These are phyloP conservation scores for Sphaerostilbella broomeana DNA, from an alignment of 2,329 filamentous ascomycete species.

Conservation along the genomic window DNA sequence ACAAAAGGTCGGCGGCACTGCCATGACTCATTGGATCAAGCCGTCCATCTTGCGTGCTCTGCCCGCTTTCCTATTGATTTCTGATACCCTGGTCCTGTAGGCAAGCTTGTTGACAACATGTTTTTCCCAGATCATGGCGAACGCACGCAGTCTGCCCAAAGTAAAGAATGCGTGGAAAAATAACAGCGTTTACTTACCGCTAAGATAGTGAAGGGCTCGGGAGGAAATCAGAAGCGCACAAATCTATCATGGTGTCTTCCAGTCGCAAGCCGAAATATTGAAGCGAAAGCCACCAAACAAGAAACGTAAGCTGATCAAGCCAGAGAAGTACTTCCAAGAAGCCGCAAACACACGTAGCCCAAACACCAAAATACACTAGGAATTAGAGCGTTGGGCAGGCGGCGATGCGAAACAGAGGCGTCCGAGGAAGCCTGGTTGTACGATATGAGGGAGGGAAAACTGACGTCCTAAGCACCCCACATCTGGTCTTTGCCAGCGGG, in stretches of 20 bases:
- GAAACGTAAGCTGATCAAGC: conserved; percentile 15
- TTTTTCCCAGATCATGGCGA: no score
- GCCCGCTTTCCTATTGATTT: no score
- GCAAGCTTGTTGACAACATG: neutral
- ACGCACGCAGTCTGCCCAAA: no score
- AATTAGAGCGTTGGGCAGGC: conserved; percentile 10
- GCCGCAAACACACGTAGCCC: conserved; percentile 4
- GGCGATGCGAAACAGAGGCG: conserved; percentile 7
- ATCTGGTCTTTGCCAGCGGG: conserved; percentile 4
- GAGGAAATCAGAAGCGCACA: conserved; percentile 27
- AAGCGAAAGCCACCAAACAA: conserved; percentile 19
- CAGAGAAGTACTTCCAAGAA: neutral
- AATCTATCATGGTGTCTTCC: conserved; percentile 38
- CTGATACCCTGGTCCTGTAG: no score
- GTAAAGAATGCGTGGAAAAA: neutral
- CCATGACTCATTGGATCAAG: no score
- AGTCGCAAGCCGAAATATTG: conserved; percentile 18
- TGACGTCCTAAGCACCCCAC: conserved; percentile 14
- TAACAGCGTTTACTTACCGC: conserved; percentile 35
- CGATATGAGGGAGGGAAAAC: conserved; percentile 10
- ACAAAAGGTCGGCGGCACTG: no score
- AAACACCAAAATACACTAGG: conserved; percentile 11
- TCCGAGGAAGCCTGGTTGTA: conserved; percentile 6
- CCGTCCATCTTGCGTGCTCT: no score
- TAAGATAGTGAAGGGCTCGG: conserved; percentile 32